Evolutionary conservation across 2,329 filamentous ascomycete genomes (phyloP).

Genomic region (Ampelomyces quisqualis): DNA sequence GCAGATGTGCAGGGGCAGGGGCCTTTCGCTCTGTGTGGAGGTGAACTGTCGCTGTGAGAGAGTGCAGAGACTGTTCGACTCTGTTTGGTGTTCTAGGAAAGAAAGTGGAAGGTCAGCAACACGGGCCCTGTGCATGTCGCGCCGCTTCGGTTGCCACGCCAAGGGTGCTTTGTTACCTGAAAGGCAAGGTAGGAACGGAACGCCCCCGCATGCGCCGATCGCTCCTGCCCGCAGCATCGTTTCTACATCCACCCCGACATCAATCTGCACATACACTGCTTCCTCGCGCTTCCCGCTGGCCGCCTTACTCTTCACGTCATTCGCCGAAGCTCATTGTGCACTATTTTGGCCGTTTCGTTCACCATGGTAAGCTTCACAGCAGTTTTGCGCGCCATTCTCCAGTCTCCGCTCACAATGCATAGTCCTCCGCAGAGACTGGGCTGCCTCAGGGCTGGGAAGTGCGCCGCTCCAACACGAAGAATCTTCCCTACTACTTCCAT

Average conservation of each 20-base stretch:
- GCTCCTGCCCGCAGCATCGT: slow-evolving; percentile 1
- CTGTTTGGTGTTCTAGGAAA: not conserved
- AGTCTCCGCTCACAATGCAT: slow-evolving; percentile 23
- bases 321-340: slow-evolving; percentile 1
- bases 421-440: slow-evolving; percentile 53
- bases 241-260: slow-evolving; percentile 15
- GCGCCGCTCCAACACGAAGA: slow-evolving; percentile 96
- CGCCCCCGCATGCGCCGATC: slow-evolving; percentile 8
- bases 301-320: slow-evolving; percentile 1
- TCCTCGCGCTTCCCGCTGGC: slow-evolving; percentile 2
- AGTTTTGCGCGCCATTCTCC: slow-evolving; percentile 4
- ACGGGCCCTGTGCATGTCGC: slow-evolving; percentile 1
- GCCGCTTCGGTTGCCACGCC: slow-evolving; percentile 13
- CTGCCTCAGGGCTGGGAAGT: slow-evolving; percentile 90
- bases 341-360: too few relatives aligned
- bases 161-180: slow-evolving; percentile 3
- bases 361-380: slow-evolving; percentile 32
- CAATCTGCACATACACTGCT: slow-evolving; percentile 4
- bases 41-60: not conserved
- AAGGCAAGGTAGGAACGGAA: slow-evolving; percentile 4
- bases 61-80: not conserved
- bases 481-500: slow-evolving; percentile 99
- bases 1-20: not conserved
- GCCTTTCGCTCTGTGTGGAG: not conserved
- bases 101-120: not conserved